Evolutionary conservation across 2,329 filamentous ascomycete species (phyloP).

Genomic region (Alternaria tenuissima): DNA sequence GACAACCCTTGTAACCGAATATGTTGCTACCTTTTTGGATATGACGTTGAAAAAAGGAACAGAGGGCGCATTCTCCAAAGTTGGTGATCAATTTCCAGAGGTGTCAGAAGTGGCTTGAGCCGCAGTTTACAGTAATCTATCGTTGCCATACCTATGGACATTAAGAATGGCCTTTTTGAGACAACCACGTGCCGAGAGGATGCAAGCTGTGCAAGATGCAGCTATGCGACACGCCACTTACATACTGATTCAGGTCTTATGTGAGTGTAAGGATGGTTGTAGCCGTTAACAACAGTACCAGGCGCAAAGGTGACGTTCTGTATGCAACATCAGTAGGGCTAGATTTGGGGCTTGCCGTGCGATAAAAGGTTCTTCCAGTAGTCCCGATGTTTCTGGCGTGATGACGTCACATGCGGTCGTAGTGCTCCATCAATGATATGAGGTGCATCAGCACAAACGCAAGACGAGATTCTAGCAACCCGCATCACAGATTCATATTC

Average conservation of each 20-base stretch:
- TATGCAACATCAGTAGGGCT: not conserved
- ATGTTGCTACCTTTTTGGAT: conserved; percentile 32
- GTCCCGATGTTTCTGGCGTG: not conserved
- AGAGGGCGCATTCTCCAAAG: conserved; percentile 7
- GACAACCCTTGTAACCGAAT: conserved; percentile 29
- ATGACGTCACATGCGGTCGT: conserved; percentile 7
- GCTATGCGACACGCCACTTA: not conserved
- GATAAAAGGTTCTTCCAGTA: conserved; percentile 7
- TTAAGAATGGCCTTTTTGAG: not conserved
- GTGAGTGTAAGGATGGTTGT: not conserved
- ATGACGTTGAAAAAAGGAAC: conserved; percentile 26
- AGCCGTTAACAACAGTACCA: not conserved
- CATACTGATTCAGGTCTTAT: not conserved
- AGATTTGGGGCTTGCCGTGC: not conserved
- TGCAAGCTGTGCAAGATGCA: not conserved
- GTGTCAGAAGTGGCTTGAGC: conserved; percentile 19
- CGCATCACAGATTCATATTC: not conserved
- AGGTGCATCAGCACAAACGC: not conserved
- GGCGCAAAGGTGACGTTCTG: not conserved
- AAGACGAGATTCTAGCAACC: not conserved
- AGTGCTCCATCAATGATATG: not conserved
- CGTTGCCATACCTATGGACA: not conserved
- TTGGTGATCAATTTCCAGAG: conserved; percentile 22
- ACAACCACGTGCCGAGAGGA: not conserved
- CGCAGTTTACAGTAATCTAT: not conserved